Percentiles rank a stretch among this genome's conserved stretches.
phyloP scores from a whole-genome alignment of 2,329 filamentous ascomycete genomes.

The Phyllosticta ampelicida region DNA sequence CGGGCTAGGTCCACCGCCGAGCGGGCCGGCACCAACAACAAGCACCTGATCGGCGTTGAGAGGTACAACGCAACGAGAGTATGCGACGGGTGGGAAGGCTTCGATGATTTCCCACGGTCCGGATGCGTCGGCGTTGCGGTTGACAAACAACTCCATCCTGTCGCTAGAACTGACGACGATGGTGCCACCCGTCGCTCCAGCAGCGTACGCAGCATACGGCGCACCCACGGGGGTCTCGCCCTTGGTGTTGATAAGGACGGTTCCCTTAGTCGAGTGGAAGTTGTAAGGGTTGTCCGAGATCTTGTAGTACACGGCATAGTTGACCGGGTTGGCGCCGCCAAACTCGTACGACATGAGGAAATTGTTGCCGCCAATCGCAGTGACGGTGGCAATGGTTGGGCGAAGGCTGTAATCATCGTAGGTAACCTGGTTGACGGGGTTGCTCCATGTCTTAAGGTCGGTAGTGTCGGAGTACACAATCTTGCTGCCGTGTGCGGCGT shows the following conservation, averaged over 20 bases:
- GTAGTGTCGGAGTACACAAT: conserved; percentile 52
- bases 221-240: conserved; percentile 36
- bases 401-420: conserved; percentile 52
- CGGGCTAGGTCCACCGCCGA: neutral
- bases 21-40: conserved; percentile 6
- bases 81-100: conserved; percentile 32
- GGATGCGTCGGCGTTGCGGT: conserved; percentile 33
- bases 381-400: conserved; percentile 58
- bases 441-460: conserved; percentile 50
- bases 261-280: conserved; percentile 33
- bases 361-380: conserved; percentile 40
- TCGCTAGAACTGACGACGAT: conserved; percentile 37
- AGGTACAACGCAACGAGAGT: conserved; percentile 38
- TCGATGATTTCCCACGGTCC: conserved; percentile 36
- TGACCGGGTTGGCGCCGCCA: conserved; percentile 35
- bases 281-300: conserved; percentile 36
- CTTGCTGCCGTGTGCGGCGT: conserved; percentile 53
- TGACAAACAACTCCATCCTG: conserved; percentile 35
- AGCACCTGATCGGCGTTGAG: neutral
- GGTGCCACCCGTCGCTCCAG: conserved; percentile 33
- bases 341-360: conserved; percentile 58
- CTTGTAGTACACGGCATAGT: conserved; percentile 44
- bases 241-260: conserved; percentile 34
- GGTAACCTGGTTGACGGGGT: conserved; percentile 50
- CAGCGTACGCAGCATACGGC: conserved; percentile 44